A percentile compares a stretch with the other conserved stretches of the same genome.
Evolutionary conservation across 2,329 filamentous ascomycete species (phyloP).

Genomic region (Corinectria fuckeliana): DNA sequence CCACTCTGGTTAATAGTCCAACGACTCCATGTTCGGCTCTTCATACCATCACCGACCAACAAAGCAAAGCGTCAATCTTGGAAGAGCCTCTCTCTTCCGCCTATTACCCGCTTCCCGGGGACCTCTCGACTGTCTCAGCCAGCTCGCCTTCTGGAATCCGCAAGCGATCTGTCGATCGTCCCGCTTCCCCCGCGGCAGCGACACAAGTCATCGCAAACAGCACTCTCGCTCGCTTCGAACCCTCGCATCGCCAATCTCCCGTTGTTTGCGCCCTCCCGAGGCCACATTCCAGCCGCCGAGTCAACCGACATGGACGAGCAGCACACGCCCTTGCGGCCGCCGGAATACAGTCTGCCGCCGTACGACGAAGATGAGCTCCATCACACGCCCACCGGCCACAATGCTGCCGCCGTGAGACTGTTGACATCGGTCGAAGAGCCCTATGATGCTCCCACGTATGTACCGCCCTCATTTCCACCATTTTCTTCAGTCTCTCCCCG

Average conservation of each 20-base stretch:
- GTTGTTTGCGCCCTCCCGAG: conserved; percentile 27
- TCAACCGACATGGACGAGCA: conserved; percentile 54
- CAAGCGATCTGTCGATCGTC: neutral
- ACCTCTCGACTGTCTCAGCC: neutral
- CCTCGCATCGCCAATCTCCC: conserved; percentile 17
- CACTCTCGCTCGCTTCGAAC: conserved; percentile 7
- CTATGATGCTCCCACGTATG: conserved; percentile 61
- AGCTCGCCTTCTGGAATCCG: neutral
- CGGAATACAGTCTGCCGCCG: conserved; percentile 62
- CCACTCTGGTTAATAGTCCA: neutral
- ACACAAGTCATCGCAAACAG: conserved; percentile 26
- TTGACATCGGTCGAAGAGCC: conserved; percentile 68
- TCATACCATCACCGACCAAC: conserved; percentile 2
- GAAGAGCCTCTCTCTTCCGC: neutral
- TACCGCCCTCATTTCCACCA: conserved; percentile 42
- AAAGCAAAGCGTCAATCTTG: neutral
- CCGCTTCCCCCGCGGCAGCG: conserved; percentile 18
- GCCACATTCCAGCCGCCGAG: conserved; percentile 41
- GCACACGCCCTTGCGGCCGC: conserved; percentile 58
- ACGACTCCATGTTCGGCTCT: neutral
- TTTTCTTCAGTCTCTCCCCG: conserved; percentile 14
- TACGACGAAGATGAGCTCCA: conserved; percentile 61
- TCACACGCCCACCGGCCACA: conserved; percentile 54
- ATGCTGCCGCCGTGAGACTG: conserved; percentile 63
- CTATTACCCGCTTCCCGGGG: neutral